phyloP scores from a whole-genome alignment of 495 filamentous ascomycete species.

The Chaetomium fimeti region DNA sequence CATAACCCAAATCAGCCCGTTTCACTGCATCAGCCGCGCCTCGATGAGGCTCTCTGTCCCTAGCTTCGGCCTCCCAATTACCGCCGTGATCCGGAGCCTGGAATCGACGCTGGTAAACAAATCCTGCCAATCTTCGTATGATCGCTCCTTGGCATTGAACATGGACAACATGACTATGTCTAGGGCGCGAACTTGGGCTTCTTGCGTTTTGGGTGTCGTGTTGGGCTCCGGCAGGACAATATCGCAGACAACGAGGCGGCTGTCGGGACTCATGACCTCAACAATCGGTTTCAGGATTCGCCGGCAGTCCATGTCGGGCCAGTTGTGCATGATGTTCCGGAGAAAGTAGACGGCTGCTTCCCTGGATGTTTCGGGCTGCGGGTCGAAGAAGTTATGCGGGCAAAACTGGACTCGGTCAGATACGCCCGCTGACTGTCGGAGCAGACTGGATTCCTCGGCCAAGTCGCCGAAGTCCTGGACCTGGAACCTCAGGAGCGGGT shows the following conservation, averaged over 20 bases:
- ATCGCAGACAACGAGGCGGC: slow-evolving; percentile 40
- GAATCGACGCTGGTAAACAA: slow-evolving; percentile 22
- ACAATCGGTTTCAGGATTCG: slow-evolving; percentile 38
- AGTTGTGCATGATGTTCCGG: slow-evolving; percentile 46
- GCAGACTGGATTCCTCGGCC: slow-evolving; percentile 8
- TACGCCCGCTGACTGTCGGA: slow-evolving; percentile 12
- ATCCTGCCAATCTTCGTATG: slow-evolving; percentile 20
- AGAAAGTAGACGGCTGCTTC: slow-evolving; percentile 41
- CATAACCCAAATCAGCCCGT: too few species aligned
- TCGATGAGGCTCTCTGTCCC: slow-evolving; percentile 23
- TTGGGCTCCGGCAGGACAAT: slow-evolving; percentile 33
- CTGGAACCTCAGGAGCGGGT: slow-evolving; percentile 37
- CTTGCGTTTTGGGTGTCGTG: slow-evolving; percentile 20
- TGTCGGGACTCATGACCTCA: slow-evolving; percentile 37
- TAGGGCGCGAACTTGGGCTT: slow-evolving; percentile 17
- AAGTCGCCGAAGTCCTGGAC: slow-evolving; percentile 39
- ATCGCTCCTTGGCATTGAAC: slow-evolving; percentile 25
- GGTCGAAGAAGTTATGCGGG: slow-evolving; percentile 42
- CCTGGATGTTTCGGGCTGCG: slow-evolving; percentile 34
- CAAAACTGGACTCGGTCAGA: slow-evolving; percentile 31
- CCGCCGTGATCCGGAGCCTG: slow-evolving; percentile 16
- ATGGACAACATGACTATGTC: slow-evolving; percentile 26
- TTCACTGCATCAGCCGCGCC: slow-evolving; percentile 8
- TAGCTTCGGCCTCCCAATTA: slow-evolving; percentile 21
- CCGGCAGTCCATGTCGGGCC: slow-evolving; percentile 39